Conservation (phyloP, 805 yeast genomes). For the Jamesozyma gamospora region DNA sequence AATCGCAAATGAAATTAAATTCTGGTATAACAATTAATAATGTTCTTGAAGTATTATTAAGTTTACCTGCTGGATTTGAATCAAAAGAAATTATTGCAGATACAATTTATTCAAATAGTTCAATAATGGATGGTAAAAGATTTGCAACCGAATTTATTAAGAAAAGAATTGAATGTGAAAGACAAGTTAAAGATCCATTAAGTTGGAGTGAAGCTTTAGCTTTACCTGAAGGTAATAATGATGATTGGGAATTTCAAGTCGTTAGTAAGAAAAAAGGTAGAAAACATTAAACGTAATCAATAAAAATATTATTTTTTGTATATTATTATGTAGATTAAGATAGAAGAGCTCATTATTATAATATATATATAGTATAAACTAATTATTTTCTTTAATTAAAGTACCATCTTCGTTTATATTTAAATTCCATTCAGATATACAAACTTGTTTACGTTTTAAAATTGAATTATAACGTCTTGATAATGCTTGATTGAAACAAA, state of each 20-base stretch:
- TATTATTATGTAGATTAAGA: no score
- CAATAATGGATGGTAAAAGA: conserved; percentile 88
- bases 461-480: conserved; percentile 53
- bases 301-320: no score
- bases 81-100: conserved; percentile 83
- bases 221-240: conserved; percentile 34
- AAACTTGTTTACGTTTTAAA: conserved; percentile 31
- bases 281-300: conserved; percentile 23
- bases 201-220: conserved; percentile 69
- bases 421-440: conserved; percentile 24
- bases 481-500: conserved; percentile 85
- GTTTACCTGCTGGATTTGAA: conserved; percentile 67
- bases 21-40: conserved; percentile 70
- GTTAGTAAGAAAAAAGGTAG: conserved; percentile 52
- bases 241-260: conserved; percentile 57
- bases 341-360: no score
- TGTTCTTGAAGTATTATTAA: conserved; percentile 66
- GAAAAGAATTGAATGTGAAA: conserved; percentile 66
- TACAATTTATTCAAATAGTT: conserved; percentile 77
- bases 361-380: no score
- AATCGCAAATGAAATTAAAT: conserved; percentile 56
- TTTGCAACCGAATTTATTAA: conserved; percentile 85
- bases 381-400: conserved; percentile 16
- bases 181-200: conserved; percentile 36
- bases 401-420: conserved; percentile 25